Evolutionary conservation across 345 rosid genomes (phyloP), one percentile per base, ranked within the genome.

Genomic region (Syzygium aqueum): DNA sequence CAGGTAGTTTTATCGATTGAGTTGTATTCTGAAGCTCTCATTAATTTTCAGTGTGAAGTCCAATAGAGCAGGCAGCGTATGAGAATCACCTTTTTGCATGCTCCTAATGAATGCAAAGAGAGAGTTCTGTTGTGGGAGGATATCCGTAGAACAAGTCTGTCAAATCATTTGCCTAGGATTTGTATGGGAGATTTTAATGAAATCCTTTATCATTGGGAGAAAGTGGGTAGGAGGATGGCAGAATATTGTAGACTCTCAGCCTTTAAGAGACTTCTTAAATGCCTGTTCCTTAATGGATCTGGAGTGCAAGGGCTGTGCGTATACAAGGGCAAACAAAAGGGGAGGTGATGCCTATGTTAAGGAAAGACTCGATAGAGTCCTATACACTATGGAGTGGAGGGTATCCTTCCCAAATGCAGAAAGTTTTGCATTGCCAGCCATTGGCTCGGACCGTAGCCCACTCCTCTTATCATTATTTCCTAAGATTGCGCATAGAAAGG

Each of bases 31-130:
- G 23, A 54, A 54, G 1, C 27, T 54, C 21, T 54, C 59, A 54
- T 54, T 54, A 54, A 54, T 54, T 27, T 22, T 11, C 2, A 54
- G 0, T 54, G 59, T 54, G 27, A 54, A 54, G 23, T 1, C 1
- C 59, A 54, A 22, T 0, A 54, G 27, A 54, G 59, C 59, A 54
- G 22, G 27, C 2, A 22, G 0, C 27, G 0, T 0, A 54, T 22
- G 27, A 54, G 12, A 54, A 54, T 54, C 59, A 8, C 59, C 5
- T 54, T 22, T 54, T 25, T 22, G 23, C 27, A 22, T 22, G 59
- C 59, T 4, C 59, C 23, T 54, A 54, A 54, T 10, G 27, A 54
- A 12, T 3, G 3, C 2, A 22, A 43, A 43, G 5, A 54, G 27
- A 22, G 22, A 53, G 57, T 3, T 19, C 8, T 53, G 8, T 21